phyloP scores from a whole-genome alignment of 1,284 basidiomycete genomes.

The Boletus smithii region DNA sequence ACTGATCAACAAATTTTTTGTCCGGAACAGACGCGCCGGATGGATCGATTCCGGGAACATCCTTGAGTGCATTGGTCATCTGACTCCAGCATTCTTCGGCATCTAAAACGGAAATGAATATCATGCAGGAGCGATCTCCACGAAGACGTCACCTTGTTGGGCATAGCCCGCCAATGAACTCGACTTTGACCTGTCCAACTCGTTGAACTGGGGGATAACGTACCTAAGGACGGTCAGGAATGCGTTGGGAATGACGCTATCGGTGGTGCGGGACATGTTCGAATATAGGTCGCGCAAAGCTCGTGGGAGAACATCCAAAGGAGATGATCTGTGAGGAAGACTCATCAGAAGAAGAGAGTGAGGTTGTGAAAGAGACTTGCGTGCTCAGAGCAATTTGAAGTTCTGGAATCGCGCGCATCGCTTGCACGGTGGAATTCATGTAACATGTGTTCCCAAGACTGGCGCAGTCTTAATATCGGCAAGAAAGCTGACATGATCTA shows the following conservation, averaged over 20 bases:
- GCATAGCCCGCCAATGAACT: conserved; percentile 58
- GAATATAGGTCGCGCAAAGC: conserved; percentile 74
- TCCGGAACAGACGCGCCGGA: conserved; percentile 35
- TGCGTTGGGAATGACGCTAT: conserved; percentile 70
- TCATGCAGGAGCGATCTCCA: not conserved
- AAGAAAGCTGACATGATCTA: not conserved
- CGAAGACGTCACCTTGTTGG: conserved; percentile 71
- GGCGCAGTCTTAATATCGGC: conserved; percentile 12
- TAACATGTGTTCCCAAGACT: conserved; percentile 91
- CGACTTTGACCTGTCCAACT: conserved; percentile 52
- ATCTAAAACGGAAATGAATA: conserved; percentile 48
- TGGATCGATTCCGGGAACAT: conserved; percentile 47
- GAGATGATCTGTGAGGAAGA: conserved; percentile 18
- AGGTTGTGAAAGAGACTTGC: conserved; percentile 38
- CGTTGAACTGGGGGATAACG: conserved; percentile 90
- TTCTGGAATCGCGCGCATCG: conserved; percentile 87
- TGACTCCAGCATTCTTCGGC: conserved; percentile 94
- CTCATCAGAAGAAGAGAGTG: not conserved
- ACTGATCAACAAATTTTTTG: conserved; percentile 78
- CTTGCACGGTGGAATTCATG: conserved; percentile 94
- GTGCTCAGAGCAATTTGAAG: conserved; percentile 65
- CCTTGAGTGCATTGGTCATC: conserved; percentile 76
- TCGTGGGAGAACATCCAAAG: conserved; percentile 41
- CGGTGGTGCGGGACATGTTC: conserved; percentile 73
- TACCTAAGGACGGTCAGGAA: conserved; percentile 75